Evolutionary conservation across 2,329 filamentous ascomycete species (phyloP).

Genomic region (Purpureocillium takamizusanense): DNA sequence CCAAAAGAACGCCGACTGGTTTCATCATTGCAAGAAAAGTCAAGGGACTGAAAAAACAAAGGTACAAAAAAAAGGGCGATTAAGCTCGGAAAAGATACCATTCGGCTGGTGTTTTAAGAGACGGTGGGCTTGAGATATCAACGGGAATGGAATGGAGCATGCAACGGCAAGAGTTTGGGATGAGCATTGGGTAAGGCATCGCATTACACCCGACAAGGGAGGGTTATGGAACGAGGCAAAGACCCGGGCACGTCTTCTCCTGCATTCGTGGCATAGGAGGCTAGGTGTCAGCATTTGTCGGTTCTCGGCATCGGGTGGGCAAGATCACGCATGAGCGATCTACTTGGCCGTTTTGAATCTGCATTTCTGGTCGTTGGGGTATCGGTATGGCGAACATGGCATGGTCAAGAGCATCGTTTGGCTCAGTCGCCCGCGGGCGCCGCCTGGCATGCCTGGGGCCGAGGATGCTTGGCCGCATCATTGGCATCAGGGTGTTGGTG

Average conservation of each 20-base stretch:
- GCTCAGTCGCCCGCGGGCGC: background rate
- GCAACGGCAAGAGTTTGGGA: constrained; percentile 4
- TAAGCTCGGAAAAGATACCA: background rate
- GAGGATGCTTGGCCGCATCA: too few relatives aligned
- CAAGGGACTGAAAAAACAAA: background rate
- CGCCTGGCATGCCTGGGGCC: background rate
- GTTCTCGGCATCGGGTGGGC: constrained; percentile 4
- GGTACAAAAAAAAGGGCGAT: background rate
- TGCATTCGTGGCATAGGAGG: constrained; percentile 4
- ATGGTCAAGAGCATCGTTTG: constrained; percentile 3
- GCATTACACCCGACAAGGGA: constrained; percentile 1
- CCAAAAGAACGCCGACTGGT: background rate
- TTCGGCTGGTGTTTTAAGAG: constrained; percentile 4
- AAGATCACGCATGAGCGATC: constrained; percentile 5
- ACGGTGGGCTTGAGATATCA: constrained; percentile 3
- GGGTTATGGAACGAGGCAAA: constrained; percentile 1
- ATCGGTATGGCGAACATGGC: constrained; percentile 1
- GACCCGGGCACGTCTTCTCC: constrained; percentile 2
- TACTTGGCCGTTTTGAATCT: constrained; percentile 2
- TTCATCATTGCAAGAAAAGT: background rate
- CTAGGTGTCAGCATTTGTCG: constrained; percentile 4
- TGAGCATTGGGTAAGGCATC: constrained; percentile 4
- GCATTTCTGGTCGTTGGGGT: constrained; percentile 5
- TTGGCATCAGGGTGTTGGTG: too few relatives aligned
- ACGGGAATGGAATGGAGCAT: constrained; percentile 3